Evolutionary conservation across 129 eudicot species (phyloP).

Genomic region (Escallonia herrerae): DNA sequence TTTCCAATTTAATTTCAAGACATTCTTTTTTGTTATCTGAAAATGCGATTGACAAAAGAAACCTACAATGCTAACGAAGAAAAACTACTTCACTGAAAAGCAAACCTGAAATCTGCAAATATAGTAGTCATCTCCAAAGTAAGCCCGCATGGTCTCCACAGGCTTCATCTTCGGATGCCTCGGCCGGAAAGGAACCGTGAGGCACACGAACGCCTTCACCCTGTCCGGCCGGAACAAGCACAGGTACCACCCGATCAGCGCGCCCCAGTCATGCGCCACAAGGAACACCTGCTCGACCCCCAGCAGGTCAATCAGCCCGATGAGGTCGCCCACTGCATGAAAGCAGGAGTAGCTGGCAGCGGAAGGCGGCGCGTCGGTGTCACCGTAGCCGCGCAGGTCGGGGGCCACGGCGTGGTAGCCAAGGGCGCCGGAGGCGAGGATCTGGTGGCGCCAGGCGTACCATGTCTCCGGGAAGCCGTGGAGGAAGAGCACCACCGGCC

Average conservation of each 20-base stretch:
- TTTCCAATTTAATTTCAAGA: too few species aligned
- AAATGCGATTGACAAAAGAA: not conserved
- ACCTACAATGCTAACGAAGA: not conserved
- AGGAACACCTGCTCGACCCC: slow-evolving; percentile 48
- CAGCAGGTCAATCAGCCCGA: slow-evolving; percentile 53
- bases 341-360: slow-evolving; percentile 41
- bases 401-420: slow-evolving; percentile 87
- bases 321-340: slow-evolving; percentile 66
- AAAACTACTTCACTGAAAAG: not conserved
- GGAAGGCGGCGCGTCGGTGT: slow-evolving; percentile 53
- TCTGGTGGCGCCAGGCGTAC: slow-evolving; percentile 93
- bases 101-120: slow-evolving; percentile 94
- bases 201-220: slow-evolving; percentile 53
- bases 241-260: slow-evolving; percentile 69
- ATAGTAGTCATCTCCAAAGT: slow-evolving; percentile 79
- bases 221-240: slow-evolving; percentile 79
- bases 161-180: slow-evolving; percentile 69
- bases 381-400: slow-evolving; percentile 91
- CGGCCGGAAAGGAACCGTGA: slow-evolving; percentile 67
- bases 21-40: not conserved
- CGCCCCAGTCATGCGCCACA: slow-evolving; percentile 94
- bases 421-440: slow-evolving; percentile 41
- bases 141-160: slow-evolving; percentile 33
- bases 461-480: slow-evolving; percentile 93
- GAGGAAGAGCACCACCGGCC: slow-evolving; percentile 58